Evolutionary conservation across 2,329 filamentous ascomycete genomes (phyloP).

Genomic region (Calonectria pseudoturangicola): DNA sequence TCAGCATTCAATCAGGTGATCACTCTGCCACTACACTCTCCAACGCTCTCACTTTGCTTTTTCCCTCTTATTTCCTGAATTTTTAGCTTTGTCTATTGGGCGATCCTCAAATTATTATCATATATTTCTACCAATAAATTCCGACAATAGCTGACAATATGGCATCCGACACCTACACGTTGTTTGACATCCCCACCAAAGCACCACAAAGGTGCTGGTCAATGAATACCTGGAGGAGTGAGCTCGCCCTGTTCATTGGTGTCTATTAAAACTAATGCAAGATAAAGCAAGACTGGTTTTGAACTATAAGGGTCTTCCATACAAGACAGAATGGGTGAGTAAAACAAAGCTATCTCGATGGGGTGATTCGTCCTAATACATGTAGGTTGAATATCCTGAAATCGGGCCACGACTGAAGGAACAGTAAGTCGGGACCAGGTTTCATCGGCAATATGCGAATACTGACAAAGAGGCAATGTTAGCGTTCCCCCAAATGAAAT

Average conservation of each 20-base stretch:
- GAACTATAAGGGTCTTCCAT: conserved; percentile 44
- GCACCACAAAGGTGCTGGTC: conserved; percentile 45
- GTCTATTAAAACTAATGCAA: neutral
- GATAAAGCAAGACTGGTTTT: conserved; percentile 41
- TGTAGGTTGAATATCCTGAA: conserved; percentile 43
- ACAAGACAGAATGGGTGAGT: conserved; percentile 46
- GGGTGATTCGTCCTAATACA: neutral
- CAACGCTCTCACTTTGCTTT: too few relatives aligned
- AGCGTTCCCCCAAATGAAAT: conserved; percentile 39
- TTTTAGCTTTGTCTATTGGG: neutral
- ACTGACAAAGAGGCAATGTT: neutral
- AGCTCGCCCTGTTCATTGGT: neutral
- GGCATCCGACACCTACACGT: conserved; percentile 22
- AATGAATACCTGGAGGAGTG: conserved; percentile 49
- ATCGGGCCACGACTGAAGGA: conserved; percentile 38
- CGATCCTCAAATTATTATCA: neutral
- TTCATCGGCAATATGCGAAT: too few relatives aligned
- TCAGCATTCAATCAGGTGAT: neutral
- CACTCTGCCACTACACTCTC: neutral
- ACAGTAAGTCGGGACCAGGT: conserved; percentile 16
- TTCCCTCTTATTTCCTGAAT: neutral
- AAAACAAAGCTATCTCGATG: rapidly evolving
- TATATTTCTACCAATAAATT: neutral
- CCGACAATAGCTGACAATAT: conserved; percentile 7
- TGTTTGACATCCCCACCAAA: conserved; percentile 45